A percentile compares a stretch with the other conserved stretches of the same genome.
These are phyloP conservation scores for Phytophthora colocasiae DNA, from an alignment of 352 stramenopile species.

Conservation along the genomic window DNA sequence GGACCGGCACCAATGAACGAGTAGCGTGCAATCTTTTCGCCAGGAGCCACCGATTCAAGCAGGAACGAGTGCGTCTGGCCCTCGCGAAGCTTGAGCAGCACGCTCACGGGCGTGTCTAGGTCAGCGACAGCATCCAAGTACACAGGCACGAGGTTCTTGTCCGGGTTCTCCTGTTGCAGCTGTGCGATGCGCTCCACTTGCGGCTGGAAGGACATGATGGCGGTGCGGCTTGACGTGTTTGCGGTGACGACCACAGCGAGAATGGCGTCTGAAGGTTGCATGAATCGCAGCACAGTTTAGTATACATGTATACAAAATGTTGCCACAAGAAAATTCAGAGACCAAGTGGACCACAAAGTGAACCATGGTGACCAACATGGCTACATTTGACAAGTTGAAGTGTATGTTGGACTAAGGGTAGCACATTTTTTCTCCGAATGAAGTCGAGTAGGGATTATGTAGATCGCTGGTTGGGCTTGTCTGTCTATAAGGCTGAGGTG, in stretches of 20 bases:
- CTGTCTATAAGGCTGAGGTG: conserved; percentile 19
- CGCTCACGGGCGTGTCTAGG: conserved; percentile 89
- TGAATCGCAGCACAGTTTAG: neutral
- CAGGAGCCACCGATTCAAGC: conserved; percentile 84
- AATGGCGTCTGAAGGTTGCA: conserved; percentile 15
- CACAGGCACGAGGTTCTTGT: conserved; percentile 89
- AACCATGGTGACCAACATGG: conserved; percentile 3
- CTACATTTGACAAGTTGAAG: conserved; percentile 13
- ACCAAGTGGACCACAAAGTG: neutral
- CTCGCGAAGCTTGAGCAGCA: conserved; percentile 87
- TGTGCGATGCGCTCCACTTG: conserved; percentile 65
- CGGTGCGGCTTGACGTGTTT: neutral
- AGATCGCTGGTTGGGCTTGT: conserved; percentile 13
- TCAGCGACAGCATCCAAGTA: conserved; percentile 87
- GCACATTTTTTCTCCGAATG: conserved; percentile 1
- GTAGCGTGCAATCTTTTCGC: conserved; percentile 90
- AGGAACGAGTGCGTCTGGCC: conserved; percentile 87
- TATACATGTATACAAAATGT: conserved; percentile 18
- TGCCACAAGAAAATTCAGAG: conserved; percentile 20
- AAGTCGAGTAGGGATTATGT: conserved; percentile 4
- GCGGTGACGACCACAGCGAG: neutral
- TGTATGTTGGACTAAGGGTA: conserved; percentile 7
- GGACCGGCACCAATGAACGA: conserved; percentile 90
- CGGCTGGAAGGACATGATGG: conserved; percentile 65
- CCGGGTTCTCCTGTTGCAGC: conserved; percentile 66